Base-by-base conservation (phyloP, 1,284 basidiomycete species). In the Stereum hirsutum region DNA sequence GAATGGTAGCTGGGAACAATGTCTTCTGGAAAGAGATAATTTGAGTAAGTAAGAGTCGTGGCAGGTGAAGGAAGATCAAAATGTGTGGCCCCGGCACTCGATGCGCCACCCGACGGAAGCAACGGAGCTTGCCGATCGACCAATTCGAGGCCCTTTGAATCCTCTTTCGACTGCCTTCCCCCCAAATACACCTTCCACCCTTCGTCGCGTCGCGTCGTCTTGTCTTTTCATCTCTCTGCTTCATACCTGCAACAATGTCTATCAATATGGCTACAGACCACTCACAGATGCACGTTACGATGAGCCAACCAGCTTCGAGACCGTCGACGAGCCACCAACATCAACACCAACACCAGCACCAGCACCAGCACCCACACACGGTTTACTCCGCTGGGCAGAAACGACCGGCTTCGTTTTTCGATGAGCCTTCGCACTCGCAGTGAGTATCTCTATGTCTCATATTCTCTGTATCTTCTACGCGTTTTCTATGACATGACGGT, bases 291-390 rank as follows among this genome's bases (percentile, higher is more conserved):
- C 42, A 43, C 39, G 28, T 44, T 2, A 42, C 17, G 23, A 38
- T 52, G 27, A 52, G 51, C 21, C 48, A 49, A 21, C 51, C 51
- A 19, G 42, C 51, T 10, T 61, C 62, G 19, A 59, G 57, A 15
- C 60, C 61, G 19, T 59, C 57, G n/a, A 60, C 56, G 3, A 56
- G 53, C 38, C 53, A 55, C 15, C 59, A 54, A 23, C 58, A 58
- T 23, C 34, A n/a, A n/a, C n/a, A n/a, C n/a, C n/a, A n/a, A n/a
- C n/a, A n/a, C n/a, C n/a, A n/a, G n/a, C n/a, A n/a, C n/a, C n/a
- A n/a, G n/a, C n/a, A n/a, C n/a, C n/a, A n/a, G n/a, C n/a, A n/a
- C n/a, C n/a, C n/a, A n/a, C n/a, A n/a, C n/a, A n/a, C 49, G 14
- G 45, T 47, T 23, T 47, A 50, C 11, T 51, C 47, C 28, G 39